Evolutionary conservation across 2,329 filamentous ascomycete species (phyloP), one percentile per base, ranked within the genome.

Genomic region (Talaromyces sp.): DNA sequence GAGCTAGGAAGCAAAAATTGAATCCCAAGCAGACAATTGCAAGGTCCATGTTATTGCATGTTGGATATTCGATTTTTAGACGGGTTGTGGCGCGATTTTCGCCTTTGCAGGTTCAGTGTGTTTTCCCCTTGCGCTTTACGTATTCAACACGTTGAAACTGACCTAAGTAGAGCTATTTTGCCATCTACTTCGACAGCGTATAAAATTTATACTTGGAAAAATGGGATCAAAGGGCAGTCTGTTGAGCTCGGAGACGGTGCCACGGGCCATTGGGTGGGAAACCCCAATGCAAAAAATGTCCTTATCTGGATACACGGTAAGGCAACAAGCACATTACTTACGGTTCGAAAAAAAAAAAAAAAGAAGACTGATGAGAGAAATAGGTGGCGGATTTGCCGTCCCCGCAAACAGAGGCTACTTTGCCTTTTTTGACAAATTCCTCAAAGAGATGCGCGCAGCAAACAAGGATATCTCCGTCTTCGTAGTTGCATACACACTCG

Each of bases 401-500:
- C 78, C 85, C 2, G 80, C 79, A 8, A 74, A 73, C 6, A 67
- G 78, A 7, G 81, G 77, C 48, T 83, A 86, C 70, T 76, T 85
- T 62, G 72, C 79, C 19, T 86, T 82, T 76, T 76, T 83, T 58
- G 70, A 72, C 22, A 77, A 80, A 16, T 73, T 85, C 37, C 73
- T 81, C 60, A 73, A 78, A 43, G 73, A 77, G n/a, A 72, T 83
- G 22, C 71, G 74, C n/a, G 72, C 73, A 9, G 68, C 71, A 33
- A 81, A 79, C 48, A 80, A 83, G 60, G 76, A 78, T 37, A 74
- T 85, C 35, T 78, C 83, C 19, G 74, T 83, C 57, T 80, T 88
- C 58, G 73, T 85, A 27, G 78, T 87, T n/a, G 82, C 82, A 45
- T 89, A 89, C 73, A 83, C 83, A 31, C 80, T 88, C n/a, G 81